These are phyloP conservation scores for Aspergillus melleus DNA, from an alignment of 2,329 filamentous ascomycete genomes.

Conservation along the genomic window DNA sequence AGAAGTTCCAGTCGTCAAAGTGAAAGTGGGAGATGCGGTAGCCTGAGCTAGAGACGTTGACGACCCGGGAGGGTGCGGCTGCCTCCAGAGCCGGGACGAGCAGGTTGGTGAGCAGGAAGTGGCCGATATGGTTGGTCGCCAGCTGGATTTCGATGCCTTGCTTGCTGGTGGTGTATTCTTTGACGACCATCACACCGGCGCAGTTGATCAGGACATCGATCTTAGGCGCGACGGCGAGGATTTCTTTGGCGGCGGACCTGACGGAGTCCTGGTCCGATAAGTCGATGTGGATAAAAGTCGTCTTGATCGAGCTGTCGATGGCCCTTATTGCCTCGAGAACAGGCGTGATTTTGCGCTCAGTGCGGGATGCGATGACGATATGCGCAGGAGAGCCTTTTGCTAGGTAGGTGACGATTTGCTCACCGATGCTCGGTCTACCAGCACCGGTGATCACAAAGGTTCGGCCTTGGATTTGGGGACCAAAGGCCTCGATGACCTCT, in stretches of 20 bases:
- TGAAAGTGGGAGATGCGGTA: conserved; percentile 28
- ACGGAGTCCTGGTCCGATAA: background rate
- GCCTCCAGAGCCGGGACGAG: conserved; percentile 26
- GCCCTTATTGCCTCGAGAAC: background rate
- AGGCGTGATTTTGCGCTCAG: background rate
- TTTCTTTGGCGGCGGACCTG: background rate
- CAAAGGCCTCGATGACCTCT: background rate
- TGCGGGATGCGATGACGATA: background rate
- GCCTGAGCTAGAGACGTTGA: conserved; percentile 21
- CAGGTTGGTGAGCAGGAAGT: conserved; percentile 35
- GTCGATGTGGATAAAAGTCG: background rate
- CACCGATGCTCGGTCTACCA: background rate
- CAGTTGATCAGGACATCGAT: conserved; percentile 37
- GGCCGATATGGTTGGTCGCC: conserved; percentile 37
- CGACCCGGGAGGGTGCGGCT: conserved; percentile 15
- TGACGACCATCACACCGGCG: conserved; percentile 33
- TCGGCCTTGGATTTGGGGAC: background rate
- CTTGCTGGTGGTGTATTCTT: conserved; percentile 22
- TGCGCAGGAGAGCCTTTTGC: background rate
- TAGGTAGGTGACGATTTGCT: background rate
- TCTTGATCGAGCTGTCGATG: background rate
- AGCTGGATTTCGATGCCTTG: conserved; percentile 35
- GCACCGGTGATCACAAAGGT: background rate
- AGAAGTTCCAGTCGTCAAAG: conserved; percentile 30
- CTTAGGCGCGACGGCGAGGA: background rate